Conservation (phyloP, 257 asterid genomes). For the Linderniella brevidens region DNA sequence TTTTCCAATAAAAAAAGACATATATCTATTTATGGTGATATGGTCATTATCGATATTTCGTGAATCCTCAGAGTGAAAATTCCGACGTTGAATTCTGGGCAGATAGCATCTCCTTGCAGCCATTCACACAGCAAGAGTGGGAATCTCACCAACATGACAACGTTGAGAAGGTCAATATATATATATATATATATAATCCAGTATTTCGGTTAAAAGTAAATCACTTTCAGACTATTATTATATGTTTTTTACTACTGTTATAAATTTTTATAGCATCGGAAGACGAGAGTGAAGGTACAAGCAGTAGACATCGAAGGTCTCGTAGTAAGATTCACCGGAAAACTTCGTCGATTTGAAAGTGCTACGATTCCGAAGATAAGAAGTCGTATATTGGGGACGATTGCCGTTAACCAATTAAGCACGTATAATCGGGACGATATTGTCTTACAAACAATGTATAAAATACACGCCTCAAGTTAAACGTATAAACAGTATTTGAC, state of each 20-base stretch:
- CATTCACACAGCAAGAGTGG: conserved; percentile 3
- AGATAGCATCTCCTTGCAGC: conserved; percentile 2
- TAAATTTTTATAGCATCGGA: conserved; percentile 25
- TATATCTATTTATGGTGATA: no score
- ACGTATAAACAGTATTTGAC: no score
- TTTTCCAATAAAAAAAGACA: no score
- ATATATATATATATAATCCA: background rate
- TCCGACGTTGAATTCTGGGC: conserved; percentile 1
- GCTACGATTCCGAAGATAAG: no score
- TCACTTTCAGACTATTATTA: background rate
- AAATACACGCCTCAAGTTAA: no score
- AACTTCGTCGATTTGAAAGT: no score
- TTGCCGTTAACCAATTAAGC: no score
- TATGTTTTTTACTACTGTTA: background rate
- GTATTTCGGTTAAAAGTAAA: background rate
- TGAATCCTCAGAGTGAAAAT: background rate
- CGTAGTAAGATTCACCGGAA: conserved; percentile 33
- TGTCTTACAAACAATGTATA: no score
- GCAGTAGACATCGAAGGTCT: conserved; percentile 38
- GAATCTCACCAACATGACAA: background rate
- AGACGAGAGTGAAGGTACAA: conserved; percentile 28
- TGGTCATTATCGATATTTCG: background rate
- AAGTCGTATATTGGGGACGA: no score
- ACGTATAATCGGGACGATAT: no score
- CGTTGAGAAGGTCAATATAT: background rate